Base-by-base conservation (phyloP, 148 eudicot genomes). In the Persicaria tinctoria region DNA sequence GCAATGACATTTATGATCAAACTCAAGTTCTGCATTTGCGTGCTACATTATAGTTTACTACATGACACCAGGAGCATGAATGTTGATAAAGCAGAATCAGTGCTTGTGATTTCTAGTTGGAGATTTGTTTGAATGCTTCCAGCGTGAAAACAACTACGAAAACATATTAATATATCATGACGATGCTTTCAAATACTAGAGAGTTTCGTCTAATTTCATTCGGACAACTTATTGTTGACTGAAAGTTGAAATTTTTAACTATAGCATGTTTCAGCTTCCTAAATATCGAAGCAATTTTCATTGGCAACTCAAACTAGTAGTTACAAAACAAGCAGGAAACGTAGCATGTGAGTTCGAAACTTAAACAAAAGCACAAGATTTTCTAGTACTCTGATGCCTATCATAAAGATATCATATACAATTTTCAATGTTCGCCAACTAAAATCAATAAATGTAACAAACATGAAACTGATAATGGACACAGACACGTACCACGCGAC, bases 401-500 rank as follows among this genome's bases (percentile, higher is more conserved):
- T 38, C 32, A 8, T 23, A 59, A 23, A 23, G 64, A 59, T 4
- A 18, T 59, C 13, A 32, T 20, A 10, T 18, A 23, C 66, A 18
- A 20, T 23, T 17, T 18, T 7, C 66, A 59, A 59, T 6, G 20
- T 18, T 23, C 66, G 9, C 66, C 13, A 32, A 32, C 41, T 59
- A 18, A 18, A 18, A 50, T 0, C 66, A 59, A 59, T 54, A 46
- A 41, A 46, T 45, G 5, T 71, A 48, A 45, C 8, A 51, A 51
- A 69, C 44, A 56, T 45, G 13, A 10, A 64, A 27, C 6, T 49
- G 76, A 50, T 73, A 48, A 68, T 41, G 4, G 32, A 6, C 46
- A 47, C 10, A 47, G 76, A 73, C 16, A 78, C 86, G 74, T 87
- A 94, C 98, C 97, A 89, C 98, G n/a, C 78, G 84, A 9, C 91